Percentiles rank a stretch among this genome's conserved stretches.
These are phyloP conservation scores for Calonectria crousiana DNA, from an alignment of 2,329 filamentous ascomycete species.

Conservation along the genomic window DNA sequence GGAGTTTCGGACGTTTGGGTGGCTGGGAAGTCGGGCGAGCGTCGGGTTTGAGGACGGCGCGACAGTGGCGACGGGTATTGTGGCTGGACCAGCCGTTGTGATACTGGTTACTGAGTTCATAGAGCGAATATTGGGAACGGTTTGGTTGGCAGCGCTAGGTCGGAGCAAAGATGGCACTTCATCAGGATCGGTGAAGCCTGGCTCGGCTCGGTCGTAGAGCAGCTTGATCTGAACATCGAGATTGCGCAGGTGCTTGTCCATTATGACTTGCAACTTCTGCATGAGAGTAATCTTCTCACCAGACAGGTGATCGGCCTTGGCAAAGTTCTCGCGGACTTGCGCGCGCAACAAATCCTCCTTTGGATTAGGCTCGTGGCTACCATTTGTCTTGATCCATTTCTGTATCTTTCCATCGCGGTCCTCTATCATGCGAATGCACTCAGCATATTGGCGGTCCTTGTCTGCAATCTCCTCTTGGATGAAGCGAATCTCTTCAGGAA, in stretches of 20 bases:
- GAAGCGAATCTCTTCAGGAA: slow-evolving; percentile 86
- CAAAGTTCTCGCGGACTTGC: slow-evolving; percentile 76
- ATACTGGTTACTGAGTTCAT: slow-evolving; percentile 57
- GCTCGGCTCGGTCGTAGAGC: slow-evolving; percentile 71
- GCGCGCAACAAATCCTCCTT: slow-evolving; percentile 78
- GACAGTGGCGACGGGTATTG: slow-evolving; percentile 42
- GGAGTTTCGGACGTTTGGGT: slow-evolving; percentile 60
- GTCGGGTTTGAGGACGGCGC: slow-evolving; percentile 55
- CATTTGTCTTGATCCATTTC: slow-evolving; percentile 83
- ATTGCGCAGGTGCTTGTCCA: slow-evolving; percentile 73
- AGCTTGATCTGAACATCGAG: slow-evolving; percentile 74
- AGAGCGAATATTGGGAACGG: slow-evolving; percentile 54
- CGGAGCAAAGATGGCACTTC: slow-evolving; percentile 74
- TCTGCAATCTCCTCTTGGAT: slow-evolving; percentile 86
- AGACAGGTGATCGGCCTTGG: slow-evolving; percentile 76
- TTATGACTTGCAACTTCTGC: slow-evolving; percentile 70
- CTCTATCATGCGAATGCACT: slow-evolving; percentile 76
- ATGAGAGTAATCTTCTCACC: slow-evolving; percentile 80
- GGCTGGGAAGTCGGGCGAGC: slow-evolving; percentile 57
- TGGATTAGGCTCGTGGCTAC: slow-evolving; percentile 79
- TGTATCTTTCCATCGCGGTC: slow-evolving; percentile 82
- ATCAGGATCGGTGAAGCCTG: slow-evolving; percentile 72
- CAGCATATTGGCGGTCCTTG: slow-evolving; percentile 80
- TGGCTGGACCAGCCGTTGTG: slow-evolving; percentile 40
- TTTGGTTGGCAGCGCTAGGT: slow-evolving; percentile 66